Evolutionary conservation across 129 eudicot genomes (phyloP), one percentile per base, ranked within the genome.

Genomic region (Silybum marianum): DNA sequence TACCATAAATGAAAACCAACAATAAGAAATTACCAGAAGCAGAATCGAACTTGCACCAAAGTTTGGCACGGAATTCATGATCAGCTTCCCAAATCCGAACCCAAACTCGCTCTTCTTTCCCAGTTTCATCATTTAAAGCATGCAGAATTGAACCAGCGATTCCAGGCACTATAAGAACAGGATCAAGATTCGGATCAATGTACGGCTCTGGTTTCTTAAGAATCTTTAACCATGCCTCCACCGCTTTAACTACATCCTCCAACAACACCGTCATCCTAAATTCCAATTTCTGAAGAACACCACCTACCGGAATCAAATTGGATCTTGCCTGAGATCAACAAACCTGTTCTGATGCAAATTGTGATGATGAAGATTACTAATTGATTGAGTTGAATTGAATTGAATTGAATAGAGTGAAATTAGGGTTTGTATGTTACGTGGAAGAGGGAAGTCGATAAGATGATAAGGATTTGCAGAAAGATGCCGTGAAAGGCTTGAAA

Each of bases 81-180:
- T 95, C 99, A 54, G 99, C 97, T 32, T 89, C 93, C 32, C 94
- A 83, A 54, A 95, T 92, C 66, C 99, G 90, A 68, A 95, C 98
- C 99, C 99, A 95, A 13, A 95, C 97, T 30, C 98, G 88, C 74
- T 95, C 99, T 30, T 81, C 85, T 16, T 86, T 71, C 23, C 98
- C 98, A 12, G 85, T 85, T 3, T 84, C 87, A 83, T 42, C 86
- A 78, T 95, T 91, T 54, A 87, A 89, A 9, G 99, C 97, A 58
- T 95, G 82, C 34, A 95, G 88, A 72, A 95, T 88, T 0, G 99
- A 95, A 21, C 99, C 99, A 71, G 98, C 99, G 13, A 95, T 90
- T 6, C 99, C 99, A 4, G 99, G 98, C 8, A 95, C 91, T 10
- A 95, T 65, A 23, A 95, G 91, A 13, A 95, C 99, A 38, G 99